Base-by-base conservation (phyloP, 164 flowering plant species). In the Chloranthus sessilifolius region DNA sequence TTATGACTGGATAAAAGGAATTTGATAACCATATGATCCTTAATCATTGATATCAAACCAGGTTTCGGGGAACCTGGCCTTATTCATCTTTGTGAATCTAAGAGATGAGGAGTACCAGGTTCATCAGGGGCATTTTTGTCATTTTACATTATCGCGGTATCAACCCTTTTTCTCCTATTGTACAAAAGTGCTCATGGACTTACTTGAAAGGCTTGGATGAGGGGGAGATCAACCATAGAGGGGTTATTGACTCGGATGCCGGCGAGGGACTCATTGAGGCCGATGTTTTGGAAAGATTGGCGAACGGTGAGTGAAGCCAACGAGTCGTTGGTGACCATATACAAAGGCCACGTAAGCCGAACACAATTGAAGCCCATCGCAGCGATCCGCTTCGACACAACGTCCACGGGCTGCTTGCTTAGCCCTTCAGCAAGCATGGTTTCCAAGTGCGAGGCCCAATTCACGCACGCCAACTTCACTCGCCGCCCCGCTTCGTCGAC, bases 351-450 rank as follows among this genome's bases (percentile, higher is more conserved):
- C 27, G 98, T 91, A 35, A 91, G 70, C 54, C 96, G 61, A 21
- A 85, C 95, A 56, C 98, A 91, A 38, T 91, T 87, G 63, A 83
- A 91, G 2, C 95, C 95, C 86, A 76, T 64, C 7, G 63, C 24
- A 7, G 16, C 30, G 3, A 91, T 83, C 36, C 30, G 37, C 52
- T 72, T 58, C 3, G 95, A 73, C 24, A 91, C 77, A 0, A 6
- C 59, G 33, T 78, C 88, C 33, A 83, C 30, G 7, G 98, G 83
- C 64, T 76, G 86, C 68, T 83, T 83, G 80, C 69, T 75, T 3
- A 91, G 88, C 25, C 98, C 98, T 63, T 91, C 98, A 0, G 98
- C 94, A 33, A 91, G 74, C 75, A 75, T 63, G 0, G 67, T 40
- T 16, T 88, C 86, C 11, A 91, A 74, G 46, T 88, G 96, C 1